Base-by-base conservation (phyloP, 805 yeast genomes). In the Candida sakaeoensis region DNA sequence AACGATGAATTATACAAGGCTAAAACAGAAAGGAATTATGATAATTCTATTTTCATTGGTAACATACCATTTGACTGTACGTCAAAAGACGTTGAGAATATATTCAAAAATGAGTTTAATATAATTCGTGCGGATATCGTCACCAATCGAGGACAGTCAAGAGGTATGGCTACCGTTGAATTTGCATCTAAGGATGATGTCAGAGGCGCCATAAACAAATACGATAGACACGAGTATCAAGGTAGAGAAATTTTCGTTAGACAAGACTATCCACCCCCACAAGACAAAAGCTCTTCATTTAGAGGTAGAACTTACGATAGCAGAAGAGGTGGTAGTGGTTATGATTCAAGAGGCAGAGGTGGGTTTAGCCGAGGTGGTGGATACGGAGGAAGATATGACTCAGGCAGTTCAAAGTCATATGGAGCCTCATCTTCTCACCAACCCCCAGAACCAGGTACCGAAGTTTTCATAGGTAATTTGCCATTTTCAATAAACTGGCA, bases 121-220 rank as follows among this genome's bases (percentile, higher is more conserved):
- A 83, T 89, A 39, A 72, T 81, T 15, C 75, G 86, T 47, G 95
- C 96, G 3, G 96, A 89, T 58, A 82, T 90, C 39, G 82, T 88
- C 33, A 80, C 82, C 2, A 73, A 77, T 45, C 77, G 82, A 50
- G 95, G 95, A 41, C 83, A 83, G 53, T 82, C 88, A 55, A 73
- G 91, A 63, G 95, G 95, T 46, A 84, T 83, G 91, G 91, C 90
- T 29, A 86, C 95, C 17, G 96, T 89, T 30, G 96, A 89, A 60
- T 90, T 82, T 53, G 68, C 79, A 9, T 68, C 68, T 42, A 70
- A 71, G 44, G 80, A 74, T 13, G 83, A 79, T 41, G 96, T 87
- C 5, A 72, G 70, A 34, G 71, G 66, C 17, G 96, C 96, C 9
- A 86, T 89, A 52, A 63, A 70, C 39, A 70, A 77, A 50, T 82